Percentiles rank a stretch among this genome's conserved stretches.
These are phyloP conservation scores for Ceratobasidium sp. DNA, from an alignment of 1,284 basidiomycete species.

Conservation along the genomic window DNA sequence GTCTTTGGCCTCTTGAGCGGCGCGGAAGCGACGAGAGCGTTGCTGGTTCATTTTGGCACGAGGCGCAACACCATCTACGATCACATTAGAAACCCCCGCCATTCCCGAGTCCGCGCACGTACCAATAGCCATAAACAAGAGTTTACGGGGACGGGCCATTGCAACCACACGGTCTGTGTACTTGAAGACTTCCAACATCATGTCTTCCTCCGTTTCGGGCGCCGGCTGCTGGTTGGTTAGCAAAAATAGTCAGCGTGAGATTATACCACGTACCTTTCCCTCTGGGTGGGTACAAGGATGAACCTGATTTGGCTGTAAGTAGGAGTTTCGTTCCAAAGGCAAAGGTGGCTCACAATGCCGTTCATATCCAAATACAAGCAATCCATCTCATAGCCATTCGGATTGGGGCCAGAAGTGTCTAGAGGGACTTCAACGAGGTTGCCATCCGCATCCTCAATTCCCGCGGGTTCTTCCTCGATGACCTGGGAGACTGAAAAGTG, in stretches of 20 bases:
- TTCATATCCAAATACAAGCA: constrained; percentile 96
- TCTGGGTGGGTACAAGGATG: constrained; percentile 99
- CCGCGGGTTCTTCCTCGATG: constrained; percentile 79
- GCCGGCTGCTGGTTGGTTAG: constrained; percentile 64
- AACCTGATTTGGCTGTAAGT: constrained; percentile 63
- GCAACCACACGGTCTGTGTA: constrained; percentile 98
- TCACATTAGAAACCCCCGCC: constrained; percentile 11
- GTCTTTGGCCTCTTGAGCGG: constrained; percentile 93
- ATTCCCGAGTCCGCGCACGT: constrained; percentile 42
- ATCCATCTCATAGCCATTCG: constrained; percentile 97
- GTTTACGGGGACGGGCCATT: constrained; percentile 93
- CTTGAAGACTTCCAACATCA: constrained; percentile 98
- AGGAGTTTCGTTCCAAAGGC: constrained; percentile 1
- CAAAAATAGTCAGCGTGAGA: constrained; percentile 26
- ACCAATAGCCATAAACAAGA: constrained; percentile 99
- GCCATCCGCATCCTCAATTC: constrained; percentile 72
- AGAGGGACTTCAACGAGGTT: constrained; percentile 75
- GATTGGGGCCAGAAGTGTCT: constrained; percentile 85
- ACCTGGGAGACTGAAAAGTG: constrained; percentile 69
- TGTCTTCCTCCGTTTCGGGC: constrained; percentile 97
- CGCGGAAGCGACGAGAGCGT: constrained; percentile 92
- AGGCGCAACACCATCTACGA: constrained; percentile 91
- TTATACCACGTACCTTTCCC: constrained; percentile 68
- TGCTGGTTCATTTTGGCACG: constrained; percentile 99
- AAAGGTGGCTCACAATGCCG: constrained; percentile 65